Evolutionary conservation across 129 eudicot species (phyloP).

Genomic region (Rutidosis leptorrhynchoides): DNA sequence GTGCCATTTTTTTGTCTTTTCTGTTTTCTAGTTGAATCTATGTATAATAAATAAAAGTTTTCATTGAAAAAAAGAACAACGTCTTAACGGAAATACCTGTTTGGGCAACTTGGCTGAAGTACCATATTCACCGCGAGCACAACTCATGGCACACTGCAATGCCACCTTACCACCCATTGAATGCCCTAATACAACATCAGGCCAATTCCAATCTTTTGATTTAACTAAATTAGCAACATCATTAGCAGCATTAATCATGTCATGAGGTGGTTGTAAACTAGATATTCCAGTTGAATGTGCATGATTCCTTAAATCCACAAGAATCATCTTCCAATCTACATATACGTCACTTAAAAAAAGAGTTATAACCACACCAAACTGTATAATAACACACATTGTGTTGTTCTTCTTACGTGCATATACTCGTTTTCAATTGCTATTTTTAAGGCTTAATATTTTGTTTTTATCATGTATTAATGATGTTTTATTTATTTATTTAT

Average conservation of each 20-base stretch:
- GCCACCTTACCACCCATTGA: slow-evolving; percentile 95
- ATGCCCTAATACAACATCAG: slow-evolving; percentile 85
- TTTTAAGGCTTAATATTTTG: no score
- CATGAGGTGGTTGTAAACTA: slow-evolving; percentile 59
- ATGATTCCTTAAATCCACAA: slow-evolving; percentile 82
- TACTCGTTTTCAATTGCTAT: no score
- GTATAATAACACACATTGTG: no score
- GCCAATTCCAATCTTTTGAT: slow-evolving; percentile 70
- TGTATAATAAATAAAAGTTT: no score
- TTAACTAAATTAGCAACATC: slow-evolving; percentile 74
- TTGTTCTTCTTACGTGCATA: no score
- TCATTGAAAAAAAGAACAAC: no score
- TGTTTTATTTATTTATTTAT: no score
- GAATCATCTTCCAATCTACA: slow-evolving; percentile 83
- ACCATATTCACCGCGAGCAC: slow-evolving; percentile 73
- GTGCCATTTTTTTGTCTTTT: no score
- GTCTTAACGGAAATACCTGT: slow-evolving; percentile 42
- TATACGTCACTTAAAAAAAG: background rate
- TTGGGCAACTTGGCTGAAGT: slow-evolving; percentile 56
- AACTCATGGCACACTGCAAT: slow-evolving; percentile 65
- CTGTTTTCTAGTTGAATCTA: no score
- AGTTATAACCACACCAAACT: no score
- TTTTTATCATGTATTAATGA: no score
- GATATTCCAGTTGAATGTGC: slow-evolving; percentile 70
- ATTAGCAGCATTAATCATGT: slow-evolving; percentile 64